phyloP scores from a whole-genome alignment of 2,329 filamentous ascomycete species.

The Dactylellina drechsleri region DNA sequence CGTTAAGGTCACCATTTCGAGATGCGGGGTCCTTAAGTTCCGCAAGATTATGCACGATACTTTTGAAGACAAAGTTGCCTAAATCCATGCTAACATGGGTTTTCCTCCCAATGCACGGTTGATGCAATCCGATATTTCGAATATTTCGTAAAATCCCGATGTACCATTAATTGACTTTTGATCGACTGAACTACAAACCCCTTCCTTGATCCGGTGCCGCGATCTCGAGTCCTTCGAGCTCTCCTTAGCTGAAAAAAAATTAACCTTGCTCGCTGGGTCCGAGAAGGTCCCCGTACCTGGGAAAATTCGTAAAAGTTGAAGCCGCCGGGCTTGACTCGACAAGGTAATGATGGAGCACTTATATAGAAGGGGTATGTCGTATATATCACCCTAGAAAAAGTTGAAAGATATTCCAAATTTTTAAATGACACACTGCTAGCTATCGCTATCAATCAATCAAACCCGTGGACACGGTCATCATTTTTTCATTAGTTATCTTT shows the following conservation, averaged over 20 bases:
- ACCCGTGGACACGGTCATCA: neutral
- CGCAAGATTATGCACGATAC: conserved; percentile 45
- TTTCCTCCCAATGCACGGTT: neutral
- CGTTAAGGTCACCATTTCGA: neutral
- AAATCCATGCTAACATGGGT: neutral
- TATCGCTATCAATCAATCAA: neutral
- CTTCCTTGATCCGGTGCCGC: too few relatives aligned
- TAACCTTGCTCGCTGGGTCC: too few relatives aligned
- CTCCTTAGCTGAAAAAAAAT: too few relatives aligned
- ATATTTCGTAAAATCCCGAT: neutral
- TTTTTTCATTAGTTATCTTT: neutral
- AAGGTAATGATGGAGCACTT: too few relatives aligned
- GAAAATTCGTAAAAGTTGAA: too few relatives aligned
- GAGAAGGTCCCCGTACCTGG: too few relatives aligned
- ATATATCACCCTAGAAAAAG: neutral
- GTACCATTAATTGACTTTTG: neutral
- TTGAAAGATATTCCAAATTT: conserved; percentile 4
- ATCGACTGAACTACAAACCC: too few relatives aligned
- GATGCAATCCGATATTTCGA: neutral
- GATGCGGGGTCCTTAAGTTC: conserved; percentile 9
- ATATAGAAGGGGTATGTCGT: neutral
- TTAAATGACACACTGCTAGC: neutral
- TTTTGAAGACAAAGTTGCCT: conserved; percentile 19
- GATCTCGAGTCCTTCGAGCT: too few relatives aligned
- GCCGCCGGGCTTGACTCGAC: too few relatives aligned